Conservation (phyloP, 768 basidiomycete species). For the Serendipita sp. region DNA sequence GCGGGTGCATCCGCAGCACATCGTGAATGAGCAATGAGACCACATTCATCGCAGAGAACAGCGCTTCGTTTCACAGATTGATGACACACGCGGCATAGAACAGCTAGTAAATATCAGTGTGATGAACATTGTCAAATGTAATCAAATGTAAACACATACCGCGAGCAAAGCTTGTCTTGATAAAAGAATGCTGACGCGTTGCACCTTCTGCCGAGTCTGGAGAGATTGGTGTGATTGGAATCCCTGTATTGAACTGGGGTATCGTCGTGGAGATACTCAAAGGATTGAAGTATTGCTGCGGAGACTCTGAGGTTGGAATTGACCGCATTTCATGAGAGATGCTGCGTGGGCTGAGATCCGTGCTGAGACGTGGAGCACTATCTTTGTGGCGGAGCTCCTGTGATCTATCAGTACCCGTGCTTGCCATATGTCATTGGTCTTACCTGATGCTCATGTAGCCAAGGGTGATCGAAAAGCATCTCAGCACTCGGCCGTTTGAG, state of each 20-base stretch:
- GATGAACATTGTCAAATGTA: slow-evolving; percentile 3
- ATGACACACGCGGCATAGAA: slow-evolving; percentile 74
- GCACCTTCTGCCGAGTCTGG: slow-evolving; percentile 25
- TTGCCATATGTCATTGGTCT: slow-evolving; percentile 9
- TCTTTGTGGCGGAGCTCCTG: slow-evolving; percentile 81
- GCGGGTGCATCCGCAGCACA: slow-evolving; percentile 59
- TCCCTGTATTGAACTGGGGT: not conserved
- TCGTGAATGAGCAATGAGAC: slow-evolving; percentile 70
- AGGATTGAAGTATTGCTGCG: not conserved
- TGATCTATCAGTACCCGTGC: not conserved
- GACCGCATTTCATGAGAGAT: slow-evolving; percentile 16
- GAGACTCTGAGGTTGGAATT: not conserved
- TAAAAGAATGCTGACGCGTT: slow-evolving; percentile 57
- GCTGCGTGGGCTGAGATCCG: slow-evolving; percentile 57
- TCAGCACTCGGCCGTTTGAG: slow-evolving; percentile 67
- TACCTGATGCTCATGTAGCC: slow-evolving; percentile 77
- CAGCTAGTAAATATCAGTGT: slow-evolving; percentile 32
- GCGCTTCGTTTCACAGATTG: slow-evolving; percentile 69
- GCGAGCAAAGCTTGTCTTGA: slow-evolving; percentile 86
- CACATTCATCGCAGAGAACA: slow-evolving; percentile 78
- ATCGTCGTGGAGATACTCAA: not conserved
- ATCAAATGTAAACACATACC: slow-evolving; percentile 33
- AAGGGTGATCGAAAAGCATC: slow-evolving; percentile 73
- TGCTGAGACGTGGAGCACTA: slow-evolving; percentile 81
- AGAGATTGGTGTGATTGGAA: slow-evolving; percentile 17